Conservation (phyloP, 225 moss, liverwort and hornwort species). For the Climacium dendroides region DNA sequence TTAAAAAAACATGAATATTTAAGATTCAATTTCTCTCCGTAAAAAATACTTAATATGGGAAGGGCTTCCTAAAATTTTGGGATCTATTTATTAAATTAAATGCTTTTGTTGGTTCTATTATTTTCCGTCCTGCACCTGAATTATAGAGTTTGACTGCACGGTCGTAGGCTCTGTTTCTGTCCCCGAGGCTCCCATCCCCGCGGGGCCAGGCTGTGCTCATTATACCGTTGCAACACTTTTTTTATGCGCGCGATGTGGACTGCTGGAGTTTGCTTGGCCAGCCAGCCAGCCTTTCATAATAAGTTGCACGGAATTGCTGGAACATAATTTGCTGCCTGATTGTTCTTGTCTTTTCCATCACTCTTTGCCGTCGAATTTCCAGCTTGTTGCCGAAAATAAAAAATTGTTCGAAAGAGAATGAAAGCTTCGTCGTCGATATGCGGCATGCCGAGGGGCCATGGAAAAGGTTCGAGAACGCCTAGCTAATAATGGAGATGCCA, state of each 20-base stretch:
- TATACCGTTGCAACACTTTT: background rate
- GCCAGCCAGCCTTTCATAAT: background rate
- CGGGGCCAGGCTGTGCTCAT: background rate
- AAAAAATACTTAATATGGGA: background rate
- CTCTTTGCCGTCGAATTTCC: background rate
- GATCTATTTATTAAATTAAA: background rate
- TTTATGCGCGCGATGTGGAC: background rate
- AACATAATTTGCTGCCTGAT: background rate
- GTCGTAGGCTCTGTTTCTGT: background rate
- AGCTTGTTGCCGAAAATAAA: background rate
- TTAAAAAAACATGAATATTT: background rate
- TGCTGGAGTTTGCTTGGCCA: background rate
- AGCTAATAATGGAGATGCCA: constrained; percentile 7
- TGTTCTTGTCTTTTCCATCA: background rate
- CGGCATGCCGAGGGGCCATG: background rate
- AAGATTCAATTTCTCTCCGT: background rate
- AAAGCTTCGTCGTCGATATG: background rate
- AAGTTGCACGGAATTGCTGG: background rate
- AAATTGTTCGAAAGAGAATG: too few species aligned
- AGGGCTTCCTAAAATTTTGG: background rate
- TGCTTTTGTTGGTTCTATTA: background rate
- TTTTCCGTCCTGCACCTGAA: background rate
- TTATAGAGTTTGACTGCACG: background rate
- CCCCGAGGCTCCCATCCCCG: background rate
- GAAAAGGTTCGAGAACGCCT: background rate